A percentile compares a stretch with the other conserved stretches of the same genome.
Conservation (phyloP, 768 basidiomycete genomes). For the Mycena olivaceomarginata region DNA sequence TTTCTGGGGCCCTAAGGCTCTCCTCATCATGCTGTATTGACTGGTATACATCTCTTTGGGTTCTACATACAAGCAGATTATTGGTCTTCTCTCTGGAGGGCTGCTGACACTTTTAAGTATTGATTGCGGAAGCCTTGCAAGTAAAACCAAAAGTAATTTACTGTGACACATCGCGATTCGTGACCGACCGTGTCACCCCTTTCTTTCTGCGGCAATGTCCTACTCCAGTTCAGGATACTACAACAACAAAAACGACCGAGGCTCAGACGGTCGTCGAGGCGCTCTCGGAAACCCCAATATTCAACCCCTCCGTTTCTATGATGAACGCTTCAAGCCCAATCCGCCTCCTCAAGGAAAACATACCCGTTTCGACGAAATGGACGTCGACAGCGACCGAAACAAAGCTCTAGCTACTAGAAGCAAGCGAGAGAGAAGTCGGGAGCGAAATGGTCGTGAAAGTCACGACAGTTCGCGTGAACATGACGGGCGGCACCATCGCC, state of each 20-base stretch:
- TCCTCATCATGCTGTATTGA: no score
- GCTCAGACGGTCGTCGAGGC: background rate
- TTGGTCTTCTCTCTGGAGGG: no score
- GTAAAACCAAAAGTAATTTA: background rate
- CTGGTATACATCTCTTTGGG: no score
- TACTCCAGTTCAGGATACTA: background rate
- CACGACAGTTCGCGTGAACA: background rate
- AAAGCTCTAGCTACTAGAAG: background rate
- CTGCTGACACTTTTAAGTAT: no score
- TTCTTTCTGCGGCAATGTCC: background rate
- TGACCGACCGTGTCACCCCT: conserved; percentile 4
- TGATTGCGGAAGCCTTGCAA: no score
- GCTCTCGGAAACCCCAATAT: background rate
- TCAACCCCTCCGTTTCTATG: background rate
- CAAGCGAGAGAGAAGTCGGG: conserved; percentile 12
- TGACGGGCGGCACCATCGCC: background rate
- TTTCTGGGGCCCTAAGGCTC: no score
- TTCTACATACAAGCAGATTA: no score
- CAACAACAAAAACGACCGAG: background rate
- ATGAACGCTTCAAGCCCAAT: background rate
- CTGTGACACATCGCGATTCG: background rate
- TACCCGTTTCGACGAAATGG: conserved; percentile 10
- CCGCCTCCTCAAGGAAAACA: conserved; percentile 5
- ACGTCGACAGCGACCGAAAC: background rate
- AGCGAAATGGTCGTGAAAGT: background rate